Evolutionary conservation across 768 basidiomycete species (phyloP), one percentile per base, ranked within the genome.

Genomic region (Neoboletus magnificus): DNA sequence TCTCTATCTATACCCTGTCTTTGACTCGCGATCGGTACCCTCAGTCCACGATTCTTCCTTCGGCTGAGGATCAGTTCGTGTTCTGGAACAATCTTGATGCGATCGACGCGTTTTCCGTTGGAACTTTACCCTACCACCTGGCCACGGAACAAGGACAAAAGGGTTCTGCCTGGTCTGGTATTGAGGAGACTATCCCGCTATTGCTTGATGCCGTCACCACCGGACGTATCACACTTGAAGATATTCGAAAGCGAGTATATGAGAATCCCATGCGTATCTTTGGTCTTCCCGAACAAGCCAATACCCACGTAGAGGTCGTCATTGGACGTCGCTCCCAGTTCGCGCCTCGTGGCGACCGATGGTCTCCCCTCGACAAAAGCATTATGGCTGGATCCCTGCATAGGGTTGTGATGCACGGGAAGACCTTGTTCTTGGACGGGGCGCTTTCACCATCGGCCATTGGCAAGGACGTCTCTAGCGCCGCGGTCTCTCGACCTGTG

Each of bases 261-360:
- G 94, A 98, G 65, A 98, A 97, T 71, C 96, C 97, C 2, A 82
- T 89, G 20, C 80, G 49, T 39, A 98, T 99, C 67, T 97, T 98
- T 68, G 87, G 87, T 33, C 79, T 98, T 13, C 87, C 92, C 0
- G 93, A 97, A 59, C 91, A 93, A 66, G 67, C 81, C 6, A 82
- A 92, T 57, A 93, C 94, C 1, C 88, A 87, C 59, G 91, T 97
- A 35, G 97, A 99, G 67, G 91, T 99, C 43, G 91, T 95, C 59
- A 76, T 97, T 25, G 90, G 91, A 54, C 84, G 97, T 49, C 80
- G 78, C 53, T 77, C 81, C 20, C 73, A 76, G 41, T 91, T 91
- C 69, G 69, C 66, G 15, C 71, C 74, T 50, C 76, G 77, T 23
- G 65, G 73, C 8, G 71, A 72, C 22, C 76, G 76, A 48, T 99